These are phyloP conservation scores for Pseudogymnoascus sp. DNA, from an alignment of 2,329 filamentous ascomycete genomes.

Conservation along the genomic window DNA sequence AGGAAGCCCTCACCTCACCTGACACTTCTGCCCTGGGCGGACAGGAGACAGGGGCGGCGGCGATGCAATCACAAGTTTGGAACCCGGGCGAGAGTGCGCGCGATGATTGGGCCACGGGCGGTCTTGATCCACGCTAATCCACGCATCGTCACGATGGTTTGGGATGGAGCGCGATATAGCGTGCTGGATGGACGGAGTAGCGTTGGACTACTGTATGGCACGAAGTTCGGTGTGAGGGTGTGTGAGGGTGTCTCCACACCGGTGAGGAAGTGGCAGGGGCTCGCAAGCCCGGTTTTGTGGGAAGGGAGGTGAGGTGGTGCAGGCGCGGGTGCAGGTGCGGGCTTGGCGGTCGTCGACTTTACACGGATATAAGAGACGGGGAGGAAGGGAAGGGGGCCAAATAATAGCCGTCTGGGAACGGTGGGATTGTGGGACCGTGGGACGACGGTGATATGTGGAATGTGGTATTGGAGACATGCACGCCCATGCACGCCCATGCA, in stretches of 20 bases:
- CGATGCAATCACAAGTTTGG: background rate
- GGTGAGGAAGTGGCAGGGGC: background rate
- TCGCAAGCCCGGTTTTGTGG: background rate
- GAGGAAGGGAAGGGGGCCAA: background rate
- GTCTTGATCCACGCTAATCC: background rate
- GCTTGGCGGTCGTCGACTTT: background rate
- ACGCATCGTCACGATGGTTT: background rate
- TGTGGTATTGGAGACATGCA: background rate
- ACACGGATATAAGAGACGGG: background rate
- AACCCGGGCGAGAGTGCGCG: background rate
- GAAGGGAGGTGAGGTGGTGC: background rate
- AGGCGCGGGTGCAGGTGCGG: background rate
- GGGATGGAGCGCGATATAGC: background rate
- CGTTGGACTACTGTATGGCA: background rate
- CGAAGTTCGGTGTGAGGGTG: background rate
- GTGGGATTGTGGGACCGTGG: background rate
- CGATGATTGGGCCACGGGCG: background rate
- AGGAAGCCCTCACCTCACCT: background rate
- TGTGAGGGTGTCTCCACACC: background rate
- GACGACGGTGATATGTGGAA: background rate
- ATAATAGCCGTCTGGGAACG: background rate
- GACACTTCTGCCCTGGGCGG: background rate
- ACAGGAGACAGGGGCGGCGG: background rate
- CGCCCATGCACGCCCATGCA: background rate
- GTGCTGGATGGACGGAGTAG: background rate